Evolutionary conservation across 768 basidiomycete species (phyloP), one percentile per base, ranked within the genome.

Genomic region (Clavulina sp.): DNA sequence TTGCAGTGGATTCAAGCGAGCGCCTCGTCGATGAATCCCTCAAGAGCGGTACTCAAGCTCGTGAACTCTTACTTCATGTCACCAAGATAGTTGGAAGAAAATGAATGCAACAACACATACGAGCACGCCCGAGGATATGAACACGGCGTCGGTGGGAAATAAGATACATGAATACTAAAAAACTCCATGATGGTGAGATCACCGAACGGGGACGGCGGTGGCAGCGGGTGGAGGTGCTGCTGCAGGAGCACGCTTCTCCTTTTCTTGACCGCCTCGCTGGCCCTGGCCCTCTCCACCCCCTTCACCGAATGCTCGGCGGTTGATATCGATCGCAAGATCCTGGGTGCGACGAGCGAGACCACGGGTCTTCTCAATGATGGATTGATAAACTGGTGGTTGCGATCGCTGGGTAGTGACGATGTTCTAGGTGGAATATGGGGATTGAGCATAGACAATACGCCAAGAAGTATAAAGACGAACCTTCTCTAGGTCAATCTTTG

Each of bases 401-500:
- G 87, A 84, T 16, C 91, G 80, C 63, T 86, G 80, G 65, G 97
- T 96, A 66, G 92, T 83, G 60, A 97, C 93, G 58, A 93, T 84
- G 63, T 97, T 95, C 88, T 91, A 66, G 26, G n/a, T 26, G 23
- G 40, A 55, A n/a, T 30, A 49, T 43, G 44, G 49, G 32, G 48
- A 34, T 16, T 49, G 24, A 49, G 48, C 18, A n/a, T 7, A 49
- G 16, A 16, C 13, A 16, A 26, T 33, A 24, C 30, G 6, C 16
- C 40, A 32, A 21, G 28, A 38, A 52, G 18, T 19, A 7, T 18
- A 16, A 30, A 18, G 4, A 60, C 69, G 34, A 55, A 85, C 89
- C 73, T 93, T 89, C 66, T 92, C 89, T 26, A 97, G 73, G 65
- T 97, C 93, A 54, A 97, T 96, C 70, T 93, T 95, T 49, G 93